Percentiles rank a stretch among this genome's conserved stretches.
Evolutionary conservation across 441 rosid genomes (phyloP).

Genomic region (Euphorbia celastroides): DNA sequence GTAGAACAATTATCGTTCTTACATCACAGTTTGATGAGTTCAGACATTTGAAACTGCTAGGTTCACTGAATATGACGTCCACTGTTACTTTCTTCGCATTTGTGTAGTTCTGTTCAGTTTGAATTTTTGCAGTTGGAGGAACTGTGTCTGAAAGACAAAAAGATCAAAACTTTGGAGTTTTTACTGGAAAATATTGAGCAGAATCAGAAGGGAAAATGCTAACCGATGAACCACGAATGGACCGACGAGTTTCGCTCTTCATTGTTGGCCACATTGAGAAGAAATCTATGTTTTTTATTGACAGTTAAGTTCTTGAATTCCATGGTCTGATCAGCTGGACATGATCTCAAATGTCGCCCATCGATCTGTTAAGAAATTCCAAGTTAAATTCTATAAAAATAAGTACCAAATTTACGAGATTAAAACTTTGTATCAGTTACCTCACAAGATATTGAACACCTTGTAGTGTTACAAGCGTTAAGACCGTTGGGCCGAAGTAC

Average conservation of each 20-base stretch:
- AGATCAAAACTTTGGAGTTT: background rate
- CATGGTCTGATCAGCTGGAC: slow-evolving; percentile 26
- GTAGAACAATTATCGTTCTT: slow-evolving; percentile 17
- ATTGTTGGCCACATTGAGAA: slow-evolving; percentile 32
- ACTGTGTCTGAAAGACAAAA: slow-evolving; percentile 28
- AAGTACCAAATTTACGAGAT: background rate
- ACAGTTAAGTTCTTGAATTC: slow-evolving; percentile 35
- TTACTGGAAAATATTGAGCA: background rate
- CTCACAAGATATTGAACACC: slow-evolving; percentile 40
- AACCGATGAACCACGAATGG: slow-evolving; percentile 57
- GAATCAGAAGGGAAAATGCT: slow-evolving; percentile 8
- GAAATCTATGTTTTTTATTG: slow-evolving; percentile 36
- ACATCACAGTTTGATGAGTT: slow-evolving; percentile 53
- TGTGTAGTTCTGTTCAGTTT: slow-evolving; percentile 36
- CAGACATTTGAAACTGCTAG: slow-evolving; percentile 50
- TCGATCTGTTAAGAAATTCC: slow-evolving; percentile 37
- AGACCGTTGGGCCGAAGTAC: slow-evolving; percentile 28
- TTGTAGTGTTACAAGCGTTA: slow-evolving; percentile 33
- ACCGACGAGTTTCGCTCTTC: slow-evolving; percentile 42
- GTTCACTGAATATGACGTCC: slow-evolving; percentile 43
- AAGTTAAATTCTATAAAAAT: slow-evolving; percentile 10
- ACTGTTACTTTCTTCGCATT: slow-evolving; percentile 36
- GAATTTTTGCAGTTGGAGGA: slow-evolving; percentile 47
- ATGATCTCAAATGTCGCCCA: slow-evolving; percentile 32
- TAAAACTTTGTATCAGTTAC: slow-evolving; percentile 21